Evolutionary conservation across 2,329 filamentous ascomycete species (phyloP), one percentile per base, ranked within the genome.

Genomic region (Phyllosticta capitalensis): DNA sequence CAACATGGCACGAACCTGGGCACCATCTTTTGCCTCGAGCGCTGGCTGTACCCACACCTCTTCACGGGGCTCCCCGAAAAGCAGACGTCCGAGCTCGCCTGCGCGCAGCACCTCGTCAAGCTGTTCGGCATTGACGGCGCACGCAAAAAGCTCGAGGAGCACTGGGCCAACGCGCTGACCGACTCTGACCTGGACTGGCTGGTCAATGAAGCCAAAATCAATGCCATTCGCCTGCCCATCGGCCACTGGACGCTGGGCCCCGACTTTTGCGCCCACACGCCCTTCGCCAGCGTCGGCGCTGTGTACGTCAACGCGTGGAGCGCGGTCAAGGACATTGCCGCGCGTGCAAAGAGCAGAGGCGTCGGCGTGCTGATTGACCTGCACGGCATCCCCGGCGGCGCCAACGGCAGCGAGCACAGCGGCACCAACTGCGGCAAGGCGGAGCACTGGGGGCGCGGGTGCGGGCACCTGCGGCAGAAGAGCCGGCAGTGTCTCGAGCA

Each of bases 1-100:
- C 81, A 84, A 61, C 80, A 84, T 66, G 83, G 81, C 7, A 77
- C 77, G 0, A 85, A 85, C 61, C 72, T 85, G 2, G 82, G 83
- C 49, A 78, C 79, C 9, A 74, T 83, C 52, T 85, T 83, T 67
- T 77, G 83, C n/a, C 76, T 84, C 4, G 83, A 85, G 65, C 75
- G 78, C 67, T 85, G 82, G 82, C 74, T 85, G 3, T 77, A 74
- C 50, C 70, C 71, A 1, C 77, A 72, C 59, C 78, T 81, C 67
- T 84, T 80, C 63, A 45, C 38, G 12, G 38, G 38, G 3, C 38
- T 45, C 17, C 74, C 76, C 2, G 67, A 73, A 1, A 70, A 70
- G 12, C 69, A 72, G 7, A 74, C 74, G 17, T 79, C 76, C 61
- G 83, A 85, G 65, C 70, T 83, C 12, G 79, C 78, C 62, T 78